Conservation (phyloP, 768 basidiomycete genomes). For the Russula sp. region DNA sequence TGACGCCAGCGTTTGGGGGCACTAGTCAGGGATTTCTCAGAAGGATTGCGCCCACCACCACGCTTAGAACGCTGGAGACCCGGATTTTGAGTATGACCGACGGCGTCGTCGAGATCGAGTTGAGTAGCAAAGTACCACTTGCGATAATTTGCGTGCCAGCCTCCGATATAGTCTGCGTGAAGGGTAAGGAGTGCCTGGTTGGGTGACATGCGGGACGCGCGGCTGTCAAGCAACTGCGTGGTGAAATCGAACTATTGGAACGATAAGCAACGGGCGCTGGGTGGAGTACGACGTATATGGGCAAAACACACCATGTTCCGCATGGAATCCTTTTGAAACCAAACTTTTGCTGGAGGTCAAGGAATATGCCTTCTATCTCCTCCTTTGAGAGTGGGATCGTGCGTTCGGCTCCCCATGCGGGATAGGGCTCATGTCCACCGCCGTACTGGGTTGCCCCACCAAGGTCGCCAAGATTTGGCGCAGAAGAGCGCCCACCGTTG, state of each 20-base stretch:
- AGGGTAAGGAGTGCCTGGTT: no score
- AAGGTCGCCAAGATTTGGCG: constrained; percentile 66
- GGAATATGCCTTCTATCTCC: constrained; percentile 97
- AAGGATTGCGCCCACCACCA: constrained; percentile 47
- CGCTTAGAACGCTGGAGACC: constrained; percentile 68
- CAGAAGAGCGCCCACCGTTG: constrained; percentile 61
- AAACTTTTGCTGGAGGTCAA: constrained; percentile 97
- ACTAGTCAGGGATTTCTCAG: constrained; percentile 62
- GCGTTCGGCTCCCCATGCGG: constrained; percentile 88
- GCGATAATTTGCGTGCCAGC: no score
- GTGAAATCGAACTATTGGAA: constrained; percentile 80
- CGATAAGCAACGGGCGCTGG: constrained; percentile 1
- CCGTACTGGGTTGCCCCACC: constrained; percentile 34
- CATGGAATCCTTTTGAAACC: constrained; percentile 97
- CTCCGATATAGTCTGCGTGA: no score
- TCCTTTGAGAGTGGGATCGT: constrained; percentile 98
- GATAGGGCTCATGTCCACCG: constrained; percentile 75
- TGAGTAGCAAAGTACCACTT: constrained; percentile 99
- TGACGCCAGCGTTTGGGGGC: constrained; percentile 92
- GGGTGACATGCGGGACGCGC: no score
- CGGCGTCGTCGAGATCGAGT: constrained; percentile 95
- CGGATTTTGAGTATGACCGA: constrained; percentile 87
- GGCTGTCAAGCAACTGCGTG: constrained; percentile 95
- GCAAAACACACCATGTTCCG: constrained; percentile 73
- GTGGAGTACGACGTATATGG: not conserved